Base-by-base conservation (phyloP, 2,329 filamentous ascomycete species). In the Venturiaceae sp. region DNA sequence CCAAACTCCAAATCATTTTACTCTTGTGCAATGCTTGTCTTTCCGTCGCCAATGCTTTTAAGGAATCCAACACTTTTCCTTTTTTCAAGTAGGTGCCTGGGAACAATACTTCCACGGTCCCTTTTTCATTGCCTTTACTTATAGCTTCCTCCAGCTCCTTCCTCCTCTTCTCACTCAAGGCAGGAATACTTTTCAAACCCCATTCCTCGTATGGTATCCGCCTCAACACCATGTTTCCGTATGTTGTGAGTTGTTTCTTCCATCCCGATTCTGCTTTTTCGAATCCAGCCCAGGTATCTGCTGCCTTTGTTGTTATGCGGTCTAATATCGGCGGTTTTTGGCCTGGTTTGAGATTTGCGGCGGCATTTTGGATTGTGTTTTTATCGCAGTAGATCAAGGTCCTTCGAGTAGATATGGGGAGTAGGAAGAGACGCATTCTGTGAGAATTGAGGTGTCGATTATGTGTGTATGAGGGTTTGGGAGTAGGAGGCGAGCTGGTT, bases 171-270 rank as follows among this genome's bases (percentile, higher is more conserved):
- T 33, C 32, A 21, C 28, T 34, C 65, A 95, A 78, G 23, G 92
- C 86, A 47, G 94, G 94, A 56, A 99, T 86, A 36, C 90, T 95
- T 76, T 97, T 97, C 64, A 99, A 80, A 0, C 90, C 91, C 94
- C 94, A 99, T 85, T 99, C 94, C 74, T 97, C 89, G 71, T 89
- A 96, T 2, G 94, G 89, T 66, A 99, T 95, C 62, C 90, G 84
- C 66, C 89, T 85, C 61, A 99, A 83, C 16, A 90, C 84, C 53
- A 84, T 78, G 74, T 99, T 96, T 58, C 94, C 94, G 72, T 92
- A 95, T 60, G 82, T 80, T 56, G 94, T 92, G 21, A 96, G 80
- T 65, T 84, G 84, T 69, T 87, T 90, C 77, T 96, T 90, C 94
- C 94, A 97, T 57, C 89, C 88, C 47, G 79, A 79, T 19, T 92